Conservation (phyloP, 2,329 filamentous ascomycete species). For the Ophiostoma perfectum region DNA sequence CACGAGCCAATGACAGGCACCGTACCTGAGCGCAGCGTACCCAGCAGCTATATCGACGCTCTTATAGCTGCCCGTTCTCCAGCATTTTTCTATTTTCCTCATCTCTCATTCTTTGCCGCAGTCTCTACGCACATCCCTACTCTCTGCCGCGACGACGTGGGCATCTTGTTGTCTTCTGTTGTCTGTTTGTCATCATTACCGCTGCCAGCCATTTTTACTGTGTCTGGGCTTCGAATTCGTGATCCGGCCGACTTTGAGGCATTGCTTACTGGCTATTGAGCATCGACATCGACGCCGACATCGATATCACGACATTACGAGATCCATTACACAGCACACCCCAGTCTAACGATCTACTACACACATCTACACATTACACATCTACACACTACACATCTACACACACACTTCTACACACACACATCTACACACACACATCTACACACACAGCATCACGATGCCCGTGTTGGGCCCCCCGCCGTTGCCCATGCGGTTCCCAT, state of each 20-base stretch:
- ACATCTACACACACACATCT: conserved; percentile 9
- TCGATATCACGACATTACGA: neutral
- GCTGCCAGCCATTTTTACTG: too few species aligned
- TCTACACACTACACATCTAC: neutral
- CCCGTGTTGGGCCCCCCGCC: conserved; percentile 29
- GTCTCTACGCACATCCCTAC: too few species aligned
- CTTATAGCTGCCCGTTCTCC: neutral
- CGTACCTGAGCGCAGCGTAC: neutral
- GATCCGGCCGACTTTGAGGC: neutral
- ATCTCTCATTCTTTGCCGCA: neutral
- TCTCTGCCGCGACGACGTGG: too few species aligned
- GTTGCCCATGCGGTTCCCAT: conserved; percentile 24
- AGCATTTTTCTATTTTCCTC: conserved; percentile 10
- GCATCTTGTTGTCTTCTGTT: too few species aligned
- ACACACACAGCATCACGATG: conserved; percentile 11
- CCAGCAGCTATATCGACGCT: conserved; percentile 2
- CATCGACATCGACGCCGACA: neutral
- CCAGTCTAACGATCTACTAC: neutral
- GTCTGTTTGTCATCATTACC: too few species aligned
- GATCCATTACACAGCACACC: neutral
- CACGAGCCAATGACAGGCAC: neutral
- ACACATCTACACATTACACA: neutral
- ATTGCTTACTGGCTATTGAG: neutral
- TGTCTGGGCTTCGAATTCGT: neutral
- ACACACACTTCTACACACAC: neutral